phyloP scores from a whole-genome alignment of 108 stramenopile species.

The Skeletonema menzelii region DNA sequence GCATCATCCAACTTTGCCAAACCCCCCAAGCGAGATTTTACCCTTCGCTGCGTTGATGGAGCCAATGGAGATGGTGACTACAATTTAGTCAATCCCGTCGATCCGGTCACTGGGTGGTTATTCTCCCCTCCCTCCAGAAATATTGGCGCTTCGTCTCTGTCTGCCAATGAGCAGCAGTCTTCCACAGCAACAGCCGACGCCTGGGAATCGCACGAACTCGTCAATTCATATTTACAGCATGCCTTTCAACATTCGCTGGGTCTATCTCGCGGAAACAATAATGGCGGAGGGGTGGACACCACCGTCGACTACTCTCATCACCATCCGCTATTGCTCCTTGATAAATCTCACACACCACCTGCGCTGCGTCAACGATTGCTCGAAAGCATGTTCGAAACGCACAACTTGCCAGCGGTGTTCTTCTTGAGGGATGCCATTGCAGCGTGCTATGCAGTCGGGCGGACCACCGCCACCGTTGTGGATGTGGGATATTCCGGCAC shows the following conservation, averaged over 20 bases:
- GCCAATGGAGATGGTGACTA: slow-evolving; percentile 55
- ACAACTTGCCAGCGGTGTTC: slow-evolving; percentile 88
- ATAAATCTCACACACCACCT: slow-evolving; percentile 83
- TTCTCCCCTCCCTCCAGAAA: slow-evolving; percentile 23
- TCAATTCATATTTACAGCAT: slow-evolving; percentile 29
- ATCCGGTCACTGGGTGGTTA: slow-evolving; percentile 66
- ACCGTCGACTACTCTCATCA: slow-evolving; percentile 9
- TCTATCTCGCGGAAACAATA: background rate
- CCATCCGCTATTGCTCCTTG: slow-evolving; percentile 71
- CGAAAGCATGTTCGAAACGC: slow-evolving; percentile 74
- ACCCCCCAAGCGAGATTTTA: slow-evolving; percentile 58
- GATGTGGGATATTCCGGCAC: slow-evolving; percentile 79
- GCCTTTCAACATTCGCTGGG: slow-evolving; percentile 27
- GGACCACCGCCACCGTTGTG: slow-evolving; percentile 80
- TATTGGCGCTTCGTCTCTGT: slow-evolving; percentile 10
- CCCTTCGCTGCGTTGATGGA: slow-evolving; percentile 40
- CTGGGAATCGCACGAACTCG: slow-evolving; percentile 49
- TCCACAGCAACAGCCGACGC: background rate
- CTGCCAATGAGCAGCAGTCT: slow-evolving; percentile 17
- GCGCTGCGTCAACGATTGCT: slow-evolving; percentile 73
- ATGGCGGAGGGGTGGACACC: background rate
- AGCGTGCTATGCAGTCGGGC: slow-evolving; percentile 84
- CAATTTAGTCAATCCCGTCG: slow-evolving; percentile 72
- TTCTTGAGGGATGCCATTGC: slow-evolving; percentile 82
- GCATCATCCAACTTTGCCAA: slow-evolving; percentile 30